Percentiles rank a stretch among this genome's conserved stretches.
These are phyloP conservation scores for Ogataea hybrid DNA, from an alignment of 1,139 yeast species.

Conservation along the genomic window DNA sequence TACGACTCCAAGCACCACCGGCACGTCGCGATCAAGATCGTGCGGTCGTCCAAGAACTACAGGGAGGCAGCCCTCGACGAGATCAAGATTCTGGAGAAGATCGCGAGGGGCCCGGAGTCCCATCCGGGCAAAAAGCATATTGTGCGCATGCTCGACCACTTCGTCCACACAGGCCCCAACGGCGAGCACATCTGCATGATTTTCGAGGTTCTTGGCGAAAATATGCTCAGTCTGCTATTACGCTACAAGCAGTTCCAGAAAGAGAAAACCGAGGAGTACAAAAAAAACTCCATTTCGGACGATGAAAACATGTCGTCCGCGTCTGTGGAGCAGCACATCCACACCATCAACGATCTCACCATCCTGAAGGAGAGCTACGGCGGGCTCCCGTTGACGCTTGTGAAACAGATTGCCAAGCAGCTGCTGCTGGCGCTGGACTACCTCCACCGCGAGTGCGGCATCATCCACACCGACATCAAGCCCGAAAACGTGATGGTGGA, in stretches of 20 bases:
- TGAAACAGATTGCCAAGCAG: conserved; percentile 72
- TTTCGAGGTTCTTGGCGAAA: conserved; percentile 80
- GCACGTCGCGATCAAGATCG: conserved; percentile 78
- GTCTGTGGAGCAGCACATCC: conserved; percentile 20
- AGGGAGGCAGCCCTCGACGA: conserved; percentile 79
- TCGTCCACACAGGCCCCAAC: conserved; percentile 68
- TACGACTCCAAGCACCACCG: conserved; percentile 45
- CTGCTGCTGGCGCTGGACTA: conserved; percentile 64
- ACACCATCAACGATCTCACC: conserved; percentile 28
- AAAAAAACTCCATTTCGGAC: conserved; percentile 12
- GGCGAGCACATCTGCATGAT: conserved; percentile 78
- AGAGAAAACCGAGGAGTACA: conserved; percentile 27
- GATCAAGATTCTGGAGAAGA: conserved; percentile 53
- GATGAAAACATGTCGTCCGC: conserved; percentile 1
- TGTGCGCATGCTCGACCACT: conserved; percentile 63
- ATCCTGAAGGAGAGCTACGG: conserved; percentile 47
- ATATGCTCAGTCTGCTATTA: conserved; percentile 61
- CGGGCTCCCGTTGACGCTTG: conserved; percentile 70
- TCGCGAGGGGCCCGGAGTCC: conserved; percentile 36
- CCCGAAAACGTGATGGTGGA: conserved; percentile 78
- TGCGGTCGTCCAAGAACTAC: conserved; percentile 68
- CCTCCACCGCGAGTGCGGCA: conserved; percentile 70
- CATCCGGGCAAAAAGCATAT: conserved; percentile 67
- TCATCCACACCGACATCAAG: conserved; percentile 76
- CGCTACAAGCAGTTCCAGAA: conserved; percentile 45